Conservation (phyloP, 306 rosid species). For the Amphicarpaea edgeworthii region DNA sequence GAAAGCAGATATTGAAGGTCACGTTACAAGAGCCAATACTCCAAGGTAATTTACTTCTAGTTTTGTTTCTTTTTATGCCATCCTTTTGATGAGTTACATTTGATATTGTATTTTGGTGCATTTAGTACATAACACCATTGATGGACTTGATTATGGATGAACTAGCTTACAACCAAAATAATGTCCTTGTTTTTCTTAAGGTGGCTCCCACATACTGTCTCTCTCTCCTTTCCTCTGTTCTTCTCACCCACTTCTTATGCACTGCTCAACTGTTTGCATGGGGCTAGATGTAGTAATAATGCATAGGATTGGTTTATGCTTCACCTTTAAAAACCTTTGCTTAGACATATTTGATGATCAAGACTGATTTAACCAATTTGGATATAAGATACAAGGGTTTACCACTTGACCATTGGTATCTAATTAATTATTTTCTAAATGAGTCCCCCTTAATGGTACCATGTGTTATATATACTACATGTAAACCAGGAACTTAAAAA, state of each 20-base stretch:
- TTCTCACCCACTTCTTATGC: conserved; percentile 6
- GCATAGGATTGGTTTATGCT: neutral
- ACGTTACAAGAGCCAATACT: conserved; percentile 75
- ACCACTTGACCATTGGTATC: conserved; percentile 27
- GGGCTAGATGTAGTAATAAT: conserved; percentile 14
- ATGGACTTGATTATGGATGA: conserved; percentile 79
- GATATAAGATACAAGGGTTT: no score
- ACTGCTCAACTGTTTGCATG: conserved; percentile 4
- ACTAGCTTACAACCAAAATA: conserved; percentile 67
- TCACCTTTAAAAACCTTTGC: conserved; percentile 16
- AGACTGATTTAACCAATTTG: no score
- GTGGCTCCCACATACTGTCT: conserved; percentile 48
- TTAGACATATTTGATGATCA: conserved; percentile 21
- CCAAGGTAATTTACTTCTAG: conserved; percentile 59
- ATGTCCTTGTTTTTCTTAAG: conserved; percentile 73
- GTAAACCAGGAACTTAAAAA: conserved; percentile 18
- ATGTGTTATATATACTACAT: neutral
- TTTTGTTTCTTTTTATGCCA: conserved; percentile 7
- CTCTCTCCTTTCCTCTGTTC: conserved; percentile 18
- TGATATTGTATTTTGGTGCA: conserved; percentile 41
- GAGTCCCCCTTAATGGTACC: conserved; percentile 5
- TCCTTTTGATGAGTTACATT: conserved; percentile 22
- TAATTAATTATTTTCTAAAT: conserved; percentile 15
- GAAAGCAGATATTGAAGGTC: conserved; percentile 72
- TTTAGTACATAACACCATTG: conserved; percentile 71